phyloP scores from a whole-genome alignment of 495 filamentous ascomycete genomes.

The Penicillium malachiteum region DNA sequence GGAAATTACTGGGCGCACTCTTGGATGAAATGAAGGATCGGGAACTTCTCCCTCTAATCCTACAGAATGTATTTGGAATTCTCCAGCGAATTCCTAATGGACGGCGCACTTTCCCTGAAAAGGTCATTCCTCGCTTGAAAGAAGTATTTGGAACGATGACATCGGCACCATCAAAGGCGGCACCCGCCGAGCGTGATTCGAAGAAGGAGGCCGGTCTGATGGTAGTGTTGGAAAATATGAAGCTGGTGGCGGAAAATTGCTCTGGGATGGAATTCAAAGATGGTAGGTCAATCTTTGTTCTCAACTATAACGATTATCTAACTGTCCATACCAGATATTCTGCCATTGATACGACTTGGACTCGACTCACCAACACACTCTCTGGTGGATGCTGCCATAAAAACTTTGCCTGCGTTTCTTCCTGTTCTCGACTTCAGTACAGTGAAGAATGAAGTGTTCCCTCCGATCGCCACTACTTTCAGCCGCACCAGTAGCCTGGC shows the following conservation, averaged over 20 bases:
- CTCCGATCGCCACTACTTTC: constrained; percentile 83
- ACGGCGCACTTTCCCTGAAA: constrained; percentile 74
- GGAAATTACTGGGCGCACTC: constrained; percentile 83
- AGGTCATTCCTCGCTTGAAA: constrained; percentile 77
- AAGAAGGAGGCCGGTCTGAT: constrained; percentile 86
- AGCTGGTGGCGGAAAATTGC: constrained; percentile 71
- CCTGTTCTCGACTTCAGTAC: constrained; percentile 91
- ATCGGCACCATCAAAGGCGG: constrained; percentile 41
- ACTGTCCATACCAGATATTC: constrained; percentile 57
- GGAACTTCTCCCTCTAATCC: constrained; percentile 74
- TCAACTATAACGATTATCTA: not conserved
- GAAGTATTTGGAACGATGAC: constrained; percentile 71
- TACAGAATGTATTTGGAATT: constrained; percentile 91
- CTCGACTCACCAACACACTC: constrained; percentile 87
- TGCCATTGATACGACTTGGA: constrained; percentile 78
- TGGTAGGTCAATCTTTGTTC: constrained; percentile 47
- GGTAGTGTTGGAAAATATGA: constrained; percentile 80
- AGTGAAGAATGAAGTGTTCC: constrained; percentile 93
- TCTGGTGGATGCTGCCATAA: constrained; percentile 79
- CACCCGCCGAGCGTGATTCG: constrained; percentile 67
- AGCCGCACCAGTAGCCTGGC: constrained; percentile 86
- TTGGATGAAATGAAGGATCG: constrained; percentile 92
- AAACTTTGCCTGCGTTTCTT: constrained; percentile 69
- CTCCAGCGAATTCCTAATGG: constrained; percentile 71
- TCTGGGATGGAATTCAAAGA: constrained; percentile 93